Base-by-base conservation (phyloP, 106 monocot genomes). In the Acorus calamus region DNA sequence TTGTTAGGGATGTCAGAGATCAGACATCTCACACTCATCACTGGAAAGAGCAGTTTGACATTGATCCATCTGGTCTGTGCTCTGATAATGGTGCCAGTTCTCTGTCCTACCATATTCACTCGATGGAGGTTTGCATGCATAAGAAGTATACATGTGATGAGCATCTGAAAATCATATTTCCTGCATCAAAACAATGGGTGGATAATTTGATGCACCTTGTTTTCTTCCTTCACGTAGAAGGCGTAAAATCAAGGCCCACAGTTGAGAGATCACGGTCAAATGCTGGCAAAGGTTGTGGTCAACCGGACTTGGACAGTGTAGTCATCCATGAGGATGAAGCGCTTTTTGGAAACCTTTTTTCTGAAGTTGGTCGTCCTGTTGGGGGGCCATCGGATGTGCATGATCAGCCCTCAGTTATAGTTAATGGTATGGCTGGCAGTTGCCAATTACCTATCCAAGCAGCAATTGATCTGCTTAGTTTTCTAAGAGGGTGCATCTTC, bases 271-370 rank as follows among this genome's bases (percentile, higher is more conserved):
- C 65, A 50, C 70, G 68, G 10, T 28, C 59, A 60, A 68, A 52
- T 71, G 77, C 62, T 60, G 46, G 63, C 41, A 98, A 88, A 67
- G 53, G 76, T 75, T 67, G 70, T 74, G 11, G 62, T 66, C 28
- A 61, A 46, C 70, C 74, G 53, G 98, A 98, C 14, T 66, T 55
- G 1, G 98, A 98, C 12, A 70, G 70, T 71, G 60, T 76, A 50
- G 49, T 59, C 49, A 83, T 55, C 73, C 98, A 88, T 76, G 98
- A 98, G 63, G 98, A 98, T 57, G 98, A 98, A 66, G 98, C 98
- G 5, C 78, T 98, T 56, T 98, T 98, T 86, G 98, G 98, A 42
- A 55, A 98, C 71, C 98, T 98, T 65, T 98, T 98, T 67, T 83
- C 91, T 46, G 98, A 98, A 86, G 81, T 77, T 72, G 80, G 56